Percentiles rank a stretch among this genome's conserved stretches.
phyloP scores from a whole-genome alignment of 352 stramenopile genomes.

The Pythium apleroticum region DNA sequence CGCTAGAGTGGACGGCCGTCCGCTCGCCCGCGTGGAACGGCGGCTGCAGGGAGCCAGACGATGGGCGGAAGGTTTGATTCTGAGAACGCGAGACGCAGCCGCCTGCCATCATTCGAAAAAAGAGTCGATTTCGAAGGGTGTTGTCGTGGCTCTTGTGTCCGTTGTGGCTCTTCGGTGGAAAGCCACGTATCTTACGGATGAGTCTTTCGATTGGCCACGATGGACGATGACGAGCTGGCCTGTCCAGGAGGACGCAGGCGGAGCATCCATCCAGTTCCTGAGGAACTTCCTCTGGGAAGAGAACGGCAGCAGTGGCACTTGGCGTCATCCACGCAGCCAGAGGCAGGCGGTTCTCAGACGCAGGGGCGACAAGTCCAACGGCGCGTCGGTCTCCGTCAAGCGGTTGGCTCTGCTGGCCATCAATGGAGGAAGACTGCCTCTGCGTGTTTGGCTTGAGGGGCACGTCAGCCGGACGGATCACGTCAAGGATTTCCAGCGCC shows the following conservation, averaged over 20 bases:
- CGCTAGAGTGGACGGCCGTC: slow-evolving; percentile 21
- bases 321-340: background rate
- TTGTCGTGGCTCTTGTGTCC: background rate
- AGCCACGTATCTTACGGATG: background rate
- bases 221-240: background rate
- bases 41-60: background rate
- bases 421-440: background rate
- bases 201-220: background rate
- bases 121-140: background rate
- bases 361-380: background rate
- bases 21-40: background rate
- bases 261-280: background rate
- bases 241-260: background rate
- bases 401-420: background rate
- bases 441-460: too few species aligned
- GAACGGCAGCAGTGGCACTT: background rate
- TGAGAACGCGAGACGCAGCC: background rate
- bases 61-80: background rate
- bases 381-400: background rate
- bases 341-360: background rate
- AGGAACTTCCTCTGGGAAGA: too few species aligned
- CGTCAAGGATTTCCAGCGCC: slow-evolving; percentile 12
- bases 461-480: background rate
- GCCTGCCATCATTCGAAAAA: background rate
- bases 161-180: slow-evolving; percentile 2